These are phyloP conservation scores for Fraxinus angustifolia DNA, from an alignment of 305 asterid genomes.

Conservation along the genomic window DNA sequence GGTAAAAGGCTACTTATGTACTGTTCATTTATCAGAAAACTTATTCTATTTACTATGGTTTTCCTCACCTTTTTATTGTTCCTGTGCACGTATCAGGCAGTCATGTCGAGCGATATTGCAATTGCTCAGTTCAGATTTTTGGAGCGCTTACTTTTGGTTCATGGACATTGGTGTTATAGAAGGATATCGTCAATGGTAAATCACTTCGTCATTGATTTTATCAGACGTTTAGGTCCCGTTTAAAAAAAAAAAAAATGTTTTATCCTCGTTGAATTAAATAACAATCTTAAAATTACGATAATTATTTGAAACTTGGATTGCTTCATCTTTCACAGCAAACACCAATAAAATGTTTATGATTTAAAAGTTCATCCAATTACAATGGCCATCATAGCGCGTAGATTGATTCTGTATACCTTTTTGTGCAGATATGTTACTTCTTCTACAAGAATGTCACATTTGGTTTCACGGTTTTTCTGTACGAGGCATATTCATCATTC, in stretches of 20 bases:
- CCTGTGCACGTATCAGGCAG: background rate
- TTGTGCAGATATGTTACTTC: conserved; percentile 88
- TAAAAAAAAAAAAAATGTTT: background rate
- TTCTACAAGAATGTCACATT: conserved; percentile 86
- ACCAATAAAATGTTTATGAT: background rate
- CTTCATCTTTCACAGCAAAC: background rate
- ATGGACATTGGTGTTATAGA: conserved; percentile 98
- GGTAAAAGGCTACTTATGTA: background rate
- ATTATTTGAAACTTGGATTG: background rate
- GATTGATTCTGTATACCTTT: conserved; percentile 5
- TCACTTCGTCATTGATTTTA: background rate
- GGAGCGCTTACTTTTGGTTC: background rate
- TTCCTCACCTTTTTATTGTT: background rate
- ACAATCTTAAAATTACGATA: background rate
- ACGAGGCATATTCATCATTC: conserved; percentile 83
- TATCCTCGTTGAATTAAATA: background rate
- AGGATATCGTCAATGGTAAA: conserved; percentile 93
- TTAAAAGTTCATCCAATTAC: background rate
- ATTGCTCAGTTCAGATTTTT: background rate
- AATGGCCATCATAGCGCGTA: background rate
- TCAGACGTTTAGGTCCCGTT: background rate
- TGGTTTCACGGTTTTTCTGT: conserved; percentile 81
- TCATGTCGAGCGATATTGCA: background rate
- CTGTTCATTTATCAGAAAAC: background rate
- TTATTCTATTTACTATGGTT: background rate